Evolutionary conservation across 495 filamentous ascomycete species (phyloP), one percentile per base, ranked within the genome.

Genomic region (Aspergillus steynii): DNA sequence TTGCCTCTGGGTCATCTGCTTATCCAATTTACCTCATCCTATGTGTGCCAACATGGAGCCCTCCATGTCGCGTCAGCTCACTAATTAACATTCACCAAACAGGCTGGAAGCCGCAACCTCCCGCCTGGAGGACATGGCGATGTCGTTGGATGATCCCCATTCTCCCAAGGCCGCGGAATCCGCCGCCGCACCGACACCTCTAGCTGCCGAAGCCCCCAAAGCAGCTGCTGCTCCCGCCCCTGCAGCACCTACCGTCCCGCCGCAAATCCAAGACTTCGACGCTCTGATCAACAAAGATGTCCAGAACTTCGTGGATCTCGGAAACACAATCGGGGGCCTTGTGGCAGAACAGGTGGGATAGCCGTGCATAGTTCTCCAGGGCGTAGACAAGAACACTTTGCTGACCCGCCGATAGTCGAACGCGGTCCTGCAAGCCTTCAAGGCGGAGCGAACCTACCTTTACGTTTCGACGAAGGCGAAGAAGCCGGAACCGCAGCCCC

Each of bases 91-190:
- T 50, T 49, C 42, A 37, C 50, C 14, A 53, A 53, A 69, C 74
- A 99, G 95, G 80, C 90, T 99, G 64, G 95, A 99, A 83, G 95
- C 95, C 71, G 95, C 95, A 47, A 98, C 95, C 63, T 93, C 92
- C 64, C 88, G 96, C 61, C 84, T 99, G 60, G 95, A 99, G 81
- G 95, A 99, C 74, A 95, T 98, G 69, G 93, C 93, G 26, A 86
- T 90, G 66, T 85, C 88, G 29, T 80, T 90, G 54, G 82, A 82
- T 59, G 75, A 73, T 32, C 68, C 82, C 65, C 84, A 87, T 59
- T 71, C 82, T 14, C 74, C 85, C 31, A 82, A 82, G 65, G 75
- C 71, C 48, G 63, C 76, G 45, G 76, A 76, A 63, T 69, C 70
- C 27, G 63, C 76, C 32, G 71, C 77, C 10, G 63, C 82, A 26